These are phyloP conservation scores for Akanthomyces lecanii DNA, from an alignment of 2,329 filamentous ascomycete species.

Conservation along the genomic window DNA sequence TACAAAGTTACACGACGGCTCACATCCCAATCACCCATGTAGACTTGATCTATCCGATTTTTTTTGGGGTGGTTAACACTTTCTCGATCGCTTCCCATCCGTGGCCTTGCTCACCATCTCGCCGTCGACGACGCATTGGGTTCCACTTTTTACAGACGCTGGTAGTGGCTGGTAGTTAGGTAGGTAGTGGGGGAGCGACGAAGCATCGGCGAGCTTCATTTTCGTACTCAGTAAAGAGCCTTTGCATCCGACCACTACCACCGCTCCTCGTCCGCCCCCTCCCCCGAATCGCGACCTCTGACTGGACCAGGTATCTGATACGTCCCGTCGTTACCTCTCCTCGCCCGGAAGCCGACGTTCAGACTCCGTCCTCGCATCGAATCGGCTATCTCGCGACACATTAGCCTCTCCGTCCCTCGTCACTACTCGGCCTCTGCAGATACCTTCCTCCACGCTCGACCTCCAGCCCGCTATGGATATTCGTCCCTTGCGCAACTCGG, in stretches of 20 bases:
- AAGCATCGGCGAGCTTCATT: constrained; percentile 3
- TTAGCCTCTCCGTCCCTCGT: background rate
- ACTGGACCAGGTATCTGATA: background rate
- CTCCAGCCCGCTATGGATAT: constrained; percentile 67
- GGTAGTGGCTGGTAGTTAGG: background rate
- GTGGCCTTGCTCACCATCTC: background rate
- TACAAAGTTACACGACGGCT: no score
- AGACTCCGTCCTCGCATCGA: background rate
- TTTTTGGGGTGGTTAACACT: background rate
- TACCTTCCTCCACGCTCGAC: background rate
- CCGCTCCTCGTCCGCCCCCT: background rate
- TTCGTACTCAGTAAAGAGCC: background rate
- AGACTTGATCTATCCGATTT: background rate
- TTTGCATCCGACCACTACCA: background rate
- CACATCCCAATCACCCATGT: background rate
- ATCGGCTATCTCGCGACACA: constrained; percentile 2
- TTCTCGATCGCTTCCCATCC: background rate
- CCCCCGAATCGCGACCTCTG: background rate
- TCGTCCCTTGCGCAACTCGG: constrained; percentile 74
- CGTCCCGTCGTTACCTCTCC: background rate
- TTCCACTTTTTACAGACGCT: constrained; percentile 43
- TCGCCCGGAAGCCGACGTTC: background rate
- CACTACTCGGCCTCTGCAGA: background rate
- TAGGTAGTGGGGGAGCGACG: background rate
- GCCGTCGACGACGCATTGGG: constrained; percentile 55